These are phyloP conservation scores for Maudiozyma turicensis DNA, from an alignment of 805 yeast genomes.

Conservation along the genomic window DNA sequence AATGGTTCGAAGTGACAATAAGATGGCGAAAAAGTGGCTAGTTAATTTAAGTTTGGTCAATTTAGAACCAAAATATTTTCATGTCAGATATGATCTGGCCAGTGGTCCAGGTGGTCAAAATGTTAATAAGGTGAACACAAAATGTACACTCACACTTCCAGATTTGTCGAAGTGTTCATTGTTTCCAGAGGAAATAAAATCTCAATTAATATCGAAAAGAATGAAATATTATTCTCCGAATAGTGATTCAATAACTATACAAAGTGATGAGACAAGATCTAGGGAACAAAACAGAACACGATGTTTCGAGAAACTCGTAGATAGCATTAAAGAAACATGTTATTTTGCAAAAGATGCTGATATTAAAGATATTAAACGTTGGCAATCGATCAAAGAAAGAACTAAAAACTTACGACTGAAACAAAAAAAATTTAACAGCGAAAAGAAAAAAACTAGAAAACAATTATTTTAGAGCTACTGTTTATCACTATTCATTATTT, in stretches of 20 bases:
- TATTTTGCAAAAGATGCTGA: slow-evolving; percentile 40
- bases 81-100: slow-evolving; percentile 35
- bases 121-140: slow-evolving; percentile 57
- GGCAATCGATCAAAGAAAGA: slow-evolving; percentile 34
- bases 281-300: slow-evolving; percentile 46
- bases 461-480: neutral
- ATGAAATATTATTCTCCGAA: slow-evolving; percentile 46
- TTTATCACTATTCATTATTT: neutral
- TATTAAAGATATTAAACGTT: slow-evolving; percentile 37
- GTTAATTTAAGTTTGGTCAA: slow-evolving; percentile 34
- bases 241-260: slow-evolving; percentile 46
- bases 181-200: slow-evolving; percentile 47
- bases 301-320: slow-evolving; percentile 51
- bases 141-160: slow-evolving; percentile 49
- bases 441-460: slow-evolving; percentile 28
- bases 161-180: slow-evolving; percentile 42
- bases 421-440: slow-evolving; percentile 30
- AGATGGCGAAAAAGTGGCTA: slow-evolving; percentile 27
- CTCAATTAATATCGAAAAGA: slow-evolving; percentile 29
- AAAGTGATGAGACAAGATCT: slow-evolving; percentile 50
- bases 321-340: slow-evolving; percentile 40
- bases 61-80: slow-evolving; percentile 16
- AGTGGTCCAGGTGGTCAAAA: slow-evolving; percentile 88
- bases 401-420: slow-evolving; percentile 31
- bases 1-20: neutral